phyloP scores from a whole-genome alignment of 139 green algal species.

The Eudorina sp. region DNA sequence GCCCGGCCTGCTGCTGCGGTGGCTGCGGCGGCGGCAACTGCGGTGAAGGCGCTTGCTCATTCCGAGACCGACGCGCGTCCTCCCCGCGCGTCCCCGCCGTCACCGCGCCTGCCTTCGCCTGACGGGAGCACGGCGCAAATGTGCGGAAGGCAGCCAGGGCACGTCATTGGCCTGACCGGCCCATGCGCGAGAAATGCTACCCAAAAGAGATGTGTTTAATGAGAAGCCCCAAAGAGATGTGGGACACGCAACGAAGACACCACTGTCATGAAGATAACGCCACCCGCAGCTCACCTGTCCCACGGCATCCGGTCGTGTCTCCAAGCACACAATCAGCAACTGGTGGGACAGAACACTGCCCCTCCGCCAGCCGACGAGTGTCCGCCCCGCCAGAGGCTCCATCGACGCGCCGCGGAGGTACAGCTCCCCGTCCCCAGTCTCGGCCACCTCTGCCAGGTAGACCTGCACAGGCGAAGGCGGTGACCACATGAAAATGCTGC shows the following conservation, averaged over 20 bases:
- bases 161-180: no score
- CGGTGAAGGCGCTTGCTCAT: neutral
- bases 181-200: no score
- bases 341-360: neutral
- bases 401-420: neutral
- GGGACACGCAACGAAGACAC: no score
- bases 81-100: neutral
- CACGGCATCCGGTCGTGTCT: neutral
- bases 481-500: neutral
- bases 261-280: no score
- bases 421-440: neutral
- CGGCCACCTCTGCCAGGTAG: constrained; percentile 31
- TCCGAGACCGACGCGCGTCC: neutral
- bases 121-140: no score
- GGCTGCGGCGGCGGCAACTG: constrained; percentile 9
- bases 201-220: no score
- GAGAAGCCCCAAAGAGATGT: no score
- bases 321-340: constrained; percentile 4
- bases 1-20: neutral
- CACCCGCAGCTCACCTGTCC: constrained; percentile 17
- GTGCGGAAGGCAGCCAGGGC: no score
- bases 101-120: no score
- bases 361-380: neutral
- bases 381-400: neutral
- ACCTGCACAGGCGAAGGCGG: neutral